Conservation (phyloP, 1,284 basidiomycete genomes). For the Chondrostereum purpureum region DNA sequence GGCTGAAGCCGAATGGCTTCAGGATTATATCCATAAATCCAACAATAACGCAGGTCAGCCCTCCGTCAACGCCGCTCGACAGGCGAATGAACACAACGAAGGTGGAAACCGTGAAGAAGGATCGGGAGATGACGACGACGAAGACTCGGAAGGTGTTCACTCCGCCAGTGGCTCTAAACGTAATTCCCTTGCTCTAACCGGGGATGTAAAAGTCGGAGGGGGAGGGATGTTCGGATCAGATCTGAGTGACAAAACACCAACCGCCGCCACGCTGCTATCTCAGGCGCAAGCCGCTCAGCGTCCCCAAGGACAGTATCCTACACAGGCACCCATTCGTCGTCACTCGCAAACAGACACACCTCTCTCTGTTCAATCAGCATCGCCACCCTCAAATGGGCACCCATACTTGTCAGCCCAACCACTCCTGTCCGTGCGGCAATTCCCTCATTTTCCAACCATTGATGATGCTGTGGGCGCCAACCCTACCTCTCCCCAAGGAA, state of each 20-base stretch:
- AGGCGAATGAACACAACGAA: conserved; percentile 58
- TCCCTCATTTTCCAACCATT: conserved; percentile 75
- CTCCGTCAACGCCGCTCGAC: conserved; percentile 63
- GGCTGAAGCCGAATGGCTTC: conserved; percentile 83
- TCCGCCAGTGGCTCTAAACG: conserved; percentile 64
- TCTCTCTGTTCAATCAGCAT: conserved; percentile 43
- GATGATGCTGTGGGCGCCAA: conserved; percentile 74
- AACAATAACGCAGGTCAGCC: conserved; percentile 75
- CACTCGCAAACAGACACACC: conserved; percentile 51
- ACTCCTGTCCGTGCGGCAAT: conserved; percentile 63
- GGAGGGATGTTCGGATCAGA: conserved; percentile 51
- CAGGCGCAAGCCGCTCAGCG: conserved; percentile 66
- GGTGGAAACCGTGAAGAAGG: conserved; percentile 49
- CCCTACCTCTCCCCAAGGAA: conserved; percentile 65
- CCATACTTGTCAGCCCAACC: conserved; percentile 39
- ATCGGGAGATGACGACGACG: conserved; percentile 78
- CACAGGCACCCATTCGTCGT: conserved; percentile 68
- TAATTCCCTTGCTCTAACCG: conserved; percentile 61
- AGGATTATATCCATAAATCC: conserved; percentile 83
- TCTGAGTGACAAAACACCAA: conserved; percentile 74
- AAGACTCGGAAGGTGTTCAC: conserved; percentile 67
- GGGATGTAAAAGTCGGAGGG: conserved; percentile 46
- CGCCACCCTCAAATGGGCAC: conserved; percentile 41
- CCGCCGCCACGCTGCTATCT: conserved; percentile 66
- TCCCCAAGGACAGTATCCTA: conserved; percentile 51